phyloP scores from a whole-genome alignment of 2,329 filamentous ascomycete species.

The Fusarium zealandicum region DNA sequence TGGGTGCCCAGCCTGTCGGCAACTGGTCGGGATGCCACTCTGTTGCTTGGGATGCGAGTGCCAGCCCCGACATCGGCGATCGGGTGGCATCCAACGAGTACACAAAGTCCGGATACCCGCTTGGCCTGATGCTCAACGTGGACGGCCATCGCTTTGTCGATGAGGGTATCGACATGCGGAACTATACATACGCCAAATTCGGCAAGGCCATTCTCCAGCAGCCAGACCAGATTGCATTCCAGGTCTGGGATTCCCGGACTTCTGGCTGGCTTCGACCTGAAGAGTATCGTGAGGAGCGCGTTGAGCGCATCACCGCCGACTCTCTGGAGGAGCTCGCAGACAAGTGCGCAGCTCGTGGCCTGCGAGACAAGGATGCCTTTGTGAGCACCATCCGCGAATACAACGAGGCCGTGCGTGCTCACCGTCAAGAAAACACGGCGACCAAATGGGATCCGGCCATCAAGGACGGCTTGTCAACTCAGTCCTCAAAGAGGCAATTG shows the following conservation, averaged over 20 bases:
- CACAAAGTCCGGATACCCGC: slow-evolving; percentile 73
- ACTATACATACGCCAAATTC: slow-evolving; percentile 73
- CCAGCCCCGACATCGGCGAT: slow-evolving; percentile 61
- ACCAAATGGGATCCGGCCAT: slow-evolving; percentile 64
- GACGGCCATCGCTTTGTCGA: slow-evolving; percentile 69
- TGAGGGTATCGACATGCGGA: slow-evolving; percentile 69
- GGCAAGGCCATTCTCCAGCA: slow-evolving; percentile 68
- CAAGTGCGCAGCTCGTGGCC: slow-evolving; percentile 54
- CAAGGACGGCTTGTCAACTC: slow-evolving; percentile 68
- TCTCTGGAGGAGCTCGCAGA: slow-evolving; percentile 64
- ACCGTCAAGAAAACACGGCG: slow-evolving; percentile 53
- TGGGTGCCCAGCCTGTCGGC: slow-evolving; percentile 60
- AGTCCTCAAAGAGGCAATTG: slow-evolving; percentile 54
- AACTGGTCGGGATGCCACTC: slow-evolving; percentile 72
- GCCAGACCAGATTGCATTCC: slow-evolving; percentile 65
- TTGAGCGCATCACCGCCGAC: slow-evolving; percentile 58
- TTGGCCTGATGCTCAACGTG: slow-evolving; percentile 70
- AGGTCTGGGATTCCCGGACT: slow-evolving; percentile 66
- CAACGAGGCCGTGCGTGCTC: slow-evolving; percentile 62
- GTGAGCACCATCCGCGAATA: slow-evolving; percentile 61
- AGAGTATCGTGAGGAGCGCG: slow-evolving; percentile 67
- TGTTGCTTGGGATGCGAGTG: slow-evolving; percentile 70
- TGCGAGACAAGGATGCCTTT: slow-evolving; percentile 56
- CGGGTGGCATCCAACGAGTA: slow-evolving; percentile 69
- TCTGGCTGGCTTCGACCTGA: slow-evolving; percentile 63